Percentiles rank a stretch among this genome's conserved stretches.
phyloP scores from a whole-genome alignment of 73 alveolate species.

The Symbiodinium pilosum region DNA sequence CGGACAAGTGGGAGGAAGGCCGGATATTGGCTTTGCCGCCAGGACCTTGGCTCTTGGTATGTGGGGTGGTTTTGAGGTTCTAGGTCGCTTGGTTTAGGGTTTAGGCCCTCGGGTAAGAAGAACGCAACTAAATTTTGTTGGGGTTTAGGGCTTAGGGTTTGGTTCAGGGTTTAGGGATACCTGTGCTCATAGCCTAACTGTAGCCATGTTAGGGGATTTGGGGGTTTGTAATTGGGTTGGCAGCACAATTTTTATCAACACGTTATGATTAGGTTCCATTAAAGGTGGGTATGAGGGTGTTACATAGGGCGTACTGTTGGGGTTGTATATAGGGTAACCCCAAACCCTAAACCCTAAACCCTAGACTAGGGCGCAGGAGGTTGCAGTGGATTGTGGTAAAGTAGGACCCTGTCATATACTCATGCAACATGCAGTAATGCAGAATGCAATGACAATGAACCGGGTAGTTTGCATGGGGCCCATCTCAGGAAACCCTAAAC shows the following conservation, averaged over 20 bases:
- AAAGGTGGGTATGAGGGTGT: not conserved
- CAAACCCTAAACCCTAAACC: too few species aligned
- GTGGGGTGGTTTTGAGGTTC: not conserved
- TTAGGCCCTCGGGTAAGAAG: not conserved
- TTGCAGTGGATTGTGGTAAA: too few species aligned
- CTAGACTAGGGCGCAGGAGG: too few species aligned
- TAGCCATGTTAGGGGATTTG: not conserved
- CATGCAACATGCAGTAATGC: too few species aligned
- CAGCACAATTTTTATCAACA: not conserved
- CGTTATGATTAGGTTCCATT: not conserved
- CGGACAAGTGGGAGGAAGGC: conserved; percentile 73
- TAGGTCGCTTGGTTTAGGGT: not conserved
- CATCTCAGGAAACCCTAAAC: too few species aligned
- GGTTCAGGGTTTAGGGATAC: not conserved
- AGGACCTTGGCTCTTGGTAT: not conserved
- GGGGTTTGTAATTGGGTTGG: not conserved
- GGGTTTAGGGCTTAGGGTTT: not conserved
- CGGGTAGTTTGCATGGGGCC: too few species aligned
- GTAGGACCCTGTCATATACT: too few species aligned
- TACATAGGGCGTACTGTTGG: not conserved
- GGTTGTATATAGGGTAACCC: too few species aligned
- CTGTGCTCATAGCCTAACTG: not conserved
- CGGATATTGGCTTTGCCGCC: conserved; percentile 30
- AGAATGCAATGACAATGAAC: too few species aligned
- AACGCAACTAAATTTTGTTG: not conserved